phyloP scores from a whole-genome alignment of 179 eudicot species.

The Carnegiea gigantea region DNA sequence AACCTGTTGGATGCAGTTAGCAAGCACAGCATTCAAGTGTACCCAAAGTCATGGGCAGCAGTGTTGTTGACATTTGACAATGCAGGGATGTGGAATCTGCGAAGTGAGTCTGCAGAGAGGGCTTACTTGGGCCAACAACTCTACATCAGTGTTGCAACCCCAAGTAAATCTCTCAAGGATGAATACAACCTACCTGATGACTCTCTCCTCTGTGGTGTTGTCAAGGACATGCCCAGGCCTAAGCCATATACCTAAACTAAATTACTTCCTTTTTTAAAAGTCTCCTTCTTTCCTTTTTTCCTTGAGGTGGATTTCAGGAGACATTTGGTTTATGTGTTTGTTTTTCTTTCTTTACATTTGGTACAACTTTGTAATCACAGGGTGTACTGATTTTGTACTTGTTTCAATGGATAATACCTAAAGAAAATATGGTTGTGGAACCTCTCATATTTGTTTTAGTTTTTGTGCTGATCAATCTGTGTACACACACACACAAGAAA shows the following conservation, averaged over 20 bases:
- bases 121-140: constrained; percentile 66
- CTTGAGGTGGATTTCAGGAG: background rate
- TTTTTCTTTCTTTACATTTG: background rate
- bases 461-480: too few species aligned
- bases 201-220: constrained; percentile 50
- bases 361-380: background rate
- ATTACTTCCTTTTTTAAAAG: background rate
- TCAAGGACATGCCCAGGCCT: constrained; percentile 56
- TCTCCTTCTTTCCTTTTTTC: background rate
- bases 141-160: constrained; percentile 56
- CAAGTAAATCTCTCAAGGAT: constrained; percentile 45
- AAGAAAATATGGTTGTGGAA: background rate
- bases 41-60: constrained; percentile 76
- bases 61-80: constrained; percentile 67
- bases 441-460: background rate
- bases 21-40: constrained; percentile 65
- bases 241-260: constrained; percentile 23
- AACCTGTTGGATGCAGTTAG: constrained; percentile 61
- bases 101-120: constrained; percentile 44
- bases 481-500: too few species aligned
- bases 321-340: background rate
- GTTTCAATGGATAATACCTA: background rate
- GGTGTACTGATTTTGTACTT: background rate
- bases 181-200: constrained; percentile 50
- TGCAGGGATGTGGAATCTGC: constrained; percentile 73